Conservation (phyloP, 2,329 filamentous ascomycete species). For the Didymella glomerata region DNA sequence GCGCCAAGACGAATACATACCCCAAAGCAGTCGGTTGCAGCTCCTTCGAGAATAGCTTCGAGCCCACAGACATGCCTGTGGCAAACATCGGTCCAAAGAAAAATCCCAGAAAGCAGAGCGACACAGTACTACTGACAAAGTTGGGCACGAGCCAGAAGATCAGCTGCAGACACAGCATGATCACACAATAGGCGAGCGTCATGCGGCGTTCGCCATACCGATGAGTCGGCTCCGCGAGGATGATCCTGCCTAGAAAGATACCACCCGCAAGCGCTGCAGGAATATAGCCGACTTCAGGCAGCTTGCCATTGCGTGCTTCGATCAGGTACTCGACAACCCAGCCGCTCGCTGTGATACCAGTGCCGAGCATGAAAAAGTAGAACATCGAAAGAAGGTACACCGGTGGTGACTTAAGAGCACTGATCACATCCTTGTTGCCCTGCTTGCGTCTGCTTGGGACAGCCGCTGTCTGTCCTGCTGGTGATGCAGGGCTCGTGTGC, state of each 20-base stretch:
- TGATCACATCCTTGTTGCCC: slow-evolving; percentile 1
- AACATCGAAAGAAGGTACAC: slow-evolving; percentile 64
- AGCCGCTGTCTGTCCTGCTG: neutral
- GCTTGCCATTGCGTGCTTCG: slow-evolving; percentile 64
- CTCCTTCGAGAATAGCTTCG: slow-evolving; percentile 60
- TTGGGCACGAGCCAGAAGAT: slow-evolving; percentile 41
- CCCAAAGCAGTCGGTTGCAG: slow-evolving; percentile 60
- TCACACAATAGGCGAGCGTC: slow-evolving; percentile 57
- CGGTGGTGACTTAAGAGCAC: slow-evolving; percentile 55
- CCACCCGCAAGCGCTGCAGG: slow-evolving; percentile 69
- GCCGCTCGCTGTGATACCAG: slow-evolving; percentile 48
- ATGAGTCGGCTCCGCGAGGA: slow-evolving; percentile 68
- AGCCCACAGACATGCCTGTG: slow-evolving; percentile 63
- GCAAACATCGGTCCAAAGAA: slow-evolving; percentile 68
- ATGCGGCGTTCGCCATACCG: slow-evolving; percentile 66
- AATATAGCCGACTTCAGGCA: slow-evolving; percentile 68
- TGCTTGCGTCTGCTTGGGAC: slow-evolving; percentile 1
- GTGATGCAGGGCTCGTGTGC: neutral
- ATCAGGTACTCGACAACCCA: slow-evolving; percentile 74
- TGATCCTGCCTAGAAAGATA: slow-evolving; percentile 62
- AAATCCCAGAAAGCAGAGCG: slow-evolving; percentile 64
- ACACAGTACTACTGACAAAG: slow-evolving; percentile 58
- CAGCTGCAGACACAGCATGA: slow-evolving; percentile 57
- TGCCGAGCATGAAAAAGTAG: slow-evolving; percentile 62
- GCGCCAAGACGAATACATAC: slow-evolving; percentile 66